phyloP scores from a whole-genome alignment of 805 yeast genomes.

The Debaryomyces hansenii region DNA sequence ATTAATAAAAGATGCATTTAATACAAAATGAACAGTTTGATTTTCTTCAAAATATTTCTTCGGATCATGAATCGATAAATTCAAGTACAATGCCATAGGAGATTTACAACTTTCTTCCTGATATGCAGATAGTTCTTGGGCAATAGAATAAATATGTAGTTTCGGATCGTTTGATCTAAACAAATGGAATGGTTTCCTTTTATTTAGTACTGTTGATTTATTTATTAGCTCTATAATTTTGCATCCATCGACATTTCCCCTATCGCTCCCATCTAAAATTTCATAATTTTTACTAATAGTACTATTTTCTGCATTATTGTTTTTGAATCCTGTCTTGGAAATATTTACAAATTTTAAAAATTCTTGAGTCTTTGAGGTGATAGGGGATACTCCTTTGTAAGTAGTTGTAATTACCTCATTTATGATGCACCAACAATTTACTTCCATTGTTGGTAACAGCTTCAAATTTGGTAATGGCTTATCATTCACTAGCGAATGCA shows the following conservation, averaged over 20 bases:
- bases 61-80: conserved; percentile 43
- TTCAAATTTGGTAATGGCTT: conserved; percentile 59
- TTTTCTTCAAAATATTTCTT: conserved; percentile 32
- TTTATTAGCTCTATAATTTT: conserved; percentile 58
- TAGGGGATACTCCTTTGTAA: conserved; percentile 23
- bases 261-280: conserved; percentile 5
- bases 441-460: conserved; percentile 64
- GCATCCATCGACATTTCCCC: conserved; percentile 14
- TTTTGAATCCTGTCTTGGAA: conserved; percentile 25
- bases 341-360: conserved; percentile 28
- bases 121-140: conserved; percentile 61
- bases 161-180: conserved; percentile 50
- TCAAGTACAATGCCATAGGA: conserved; percentile 66
- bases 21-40: conserved; percentile 42
- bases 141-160: conserved; percentile 58
- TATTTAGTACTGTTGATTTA: conserved; percentile 71
- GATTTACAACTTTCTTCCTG: conserved; percentile 56
- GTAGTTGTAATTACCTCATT: conserved; percentile 53
- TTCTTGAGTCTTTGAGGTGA: conserved; percentile 11
- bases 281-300: conserved; percentile 27
- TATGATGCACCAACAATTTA: conserved; percentile 66
- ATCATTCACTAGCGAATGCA: conserved; percentile 89
- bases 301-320: conserved; percentile 13
- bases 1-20: conserved; percentile 46
- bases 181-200: conserved; percentile 83